These are phyloP conservation scores for Lophium mytilinum DNA, from an alignment of 495 filamentous ascomycete species.

Conservation along the genomic window DNA sequence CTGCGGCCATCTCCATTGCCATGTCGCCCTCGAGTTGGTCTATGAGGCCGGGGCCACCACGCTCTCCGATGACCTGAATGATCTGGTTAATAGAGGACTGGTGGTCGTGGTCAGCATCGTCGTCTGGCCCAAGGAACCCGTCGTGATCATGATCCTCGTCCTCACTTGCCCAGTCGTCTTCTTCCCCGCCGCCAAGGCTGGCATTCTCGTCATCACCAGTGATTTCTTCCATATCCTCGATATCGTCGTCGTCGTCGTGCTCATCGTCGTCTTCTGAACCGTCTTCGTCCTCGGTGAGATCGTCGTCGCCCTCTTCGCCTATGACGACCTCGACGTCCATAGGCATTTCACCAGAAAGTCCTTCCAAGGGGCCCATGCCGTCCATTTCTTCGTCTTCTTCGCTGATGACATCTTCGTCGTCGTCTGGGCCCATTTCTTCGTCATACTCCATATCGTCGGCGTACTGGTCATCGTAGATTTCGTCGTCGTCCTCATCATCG, in stretches of 20 bases:
- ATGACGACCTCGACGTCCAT: constrained; percentile 81
- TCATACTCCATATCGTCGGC: constrained; percentile 88
- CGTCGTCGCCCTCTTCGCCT: constrained; percentile 60
- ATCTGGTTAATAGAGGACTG: constrained; percentile 2
- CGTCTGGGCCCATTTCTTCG: constrained; percentile 63
- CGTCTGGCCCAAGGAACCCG: constrained; percentile 36
- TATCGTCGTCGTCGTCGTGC: constrained; percentile 55
- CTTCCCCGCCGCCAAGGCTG: constrained; percentile 36
- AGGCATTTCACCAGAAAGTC: constrained; percentile 66
- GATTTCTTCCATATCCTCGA: constrained; percentile 50
- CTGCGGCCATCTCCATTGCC: constrained; percentile 22
- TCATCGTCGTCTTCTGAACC: constrained; percentile 54
- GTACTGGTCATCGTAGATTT: constrained; percentile 47
- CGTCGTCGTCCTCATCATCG: constrained; percentile 49
- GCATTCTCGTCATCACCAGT: constrained; percentile 37
- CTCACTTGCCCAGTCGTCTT: constrained; percentile 47
- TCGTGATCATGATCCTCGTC: constrained; percentile 50
- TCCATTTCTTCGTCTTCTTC: constrained; percentile 83
- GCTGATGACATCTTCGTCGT: constrained; percentile 69
- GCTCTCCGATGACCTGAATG: constrained; percentile 9
- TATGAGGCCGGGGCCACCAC: constrained; percentile 17
- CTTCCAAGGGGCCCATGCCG: constrained; percentile 77
- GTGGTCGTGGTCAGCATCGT: constrained; percentile 9
- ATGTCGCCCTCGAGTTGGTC: constrained; percentile 15
- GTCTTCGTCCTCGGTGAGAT: constrained; percentile 52